Conservation (phyloP, 805 yeast species). For the Zygoascus flipseniorum region DNA sequence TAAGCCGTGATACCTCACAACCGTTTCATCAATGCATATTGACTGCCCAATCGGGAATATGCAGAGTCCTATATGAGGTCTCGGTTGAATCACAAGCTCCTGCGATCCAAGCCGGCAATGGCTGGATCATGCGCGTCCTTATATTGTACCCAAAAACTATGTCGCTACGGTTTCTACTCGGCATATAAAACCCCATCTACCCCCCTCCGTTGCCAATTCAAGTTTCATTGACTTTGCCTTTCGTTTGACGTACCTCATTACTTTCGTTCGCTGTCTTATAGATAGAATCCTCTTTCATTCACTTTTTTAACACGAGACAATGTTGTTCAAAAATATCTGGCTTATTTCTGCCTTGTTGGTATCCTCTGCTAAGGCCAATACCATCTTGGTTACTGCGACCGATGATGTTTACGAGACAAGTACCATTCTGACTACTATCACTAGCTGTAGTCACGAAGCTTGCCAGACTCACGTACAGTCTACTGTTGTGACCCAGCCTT, state of each 20-base stretch:
- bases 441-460: neutral
- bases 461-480: neutral
- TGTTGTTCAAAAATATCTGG: neutral
- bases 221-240: no score
- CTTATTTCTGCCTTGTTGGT: neutral
- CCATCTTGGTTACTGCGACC: neutral
- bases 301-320: neutral
- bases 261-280: no score
- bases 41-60: neutral
- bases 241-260: no score
- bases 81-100: neutral
- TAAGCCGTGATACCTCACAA: neutral
- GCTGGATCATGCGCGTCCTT: no score
- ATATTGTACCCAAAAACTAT: no score
- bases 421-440: neutral
- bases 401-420: neutral
- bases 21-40: neutral
- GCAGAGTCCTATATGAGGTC: neutral
- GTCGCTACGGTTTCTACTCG: no score
- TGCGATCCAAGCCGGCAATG: no score
- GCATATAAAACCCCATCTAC: no score
- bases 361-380: neutral
- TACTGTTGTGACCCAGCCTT: no score
- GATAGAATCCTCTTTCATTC: no score
- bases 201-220: no score